Evolutionary conservation across 164 flowering plant genomes (phyloP).

Genomic region (Vitis amurensis): DNA sequence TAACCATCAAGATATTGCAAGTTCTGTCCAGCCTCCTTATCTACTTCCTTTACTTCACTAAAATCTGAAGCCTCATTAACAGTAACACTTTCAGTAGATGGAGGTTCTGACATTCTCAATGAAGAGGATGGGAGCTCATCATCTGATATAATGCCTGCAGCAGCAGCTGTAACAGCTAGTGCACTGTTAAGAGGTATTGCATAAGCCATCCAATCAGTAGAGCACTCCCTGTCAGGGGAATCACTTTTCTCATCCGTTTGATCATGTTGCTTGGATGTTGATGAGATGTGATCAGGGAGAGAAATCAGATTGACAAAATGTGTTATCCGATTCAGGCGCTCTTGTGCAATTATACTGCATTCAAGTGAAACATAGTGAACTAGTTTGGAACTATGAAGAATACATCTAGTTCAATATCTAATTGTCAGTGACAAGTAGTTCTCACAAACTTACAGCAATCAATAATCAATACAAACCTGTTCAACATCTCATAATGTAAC

Average conservation of each 20-base stretch:
- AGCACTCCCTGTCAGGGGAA: constrained; percentile 27
- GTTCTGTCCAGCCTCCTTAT: constrained; percentile 27
- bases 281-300: constrained; percentile 43
- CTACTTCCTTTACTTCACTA: constrained; percentile 40
- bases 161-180: constrained; percentile 69
- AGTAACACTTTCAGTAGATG: constrained; percentile 58
- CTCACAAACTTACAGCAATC: background rate
- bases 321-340: constrained; percentile 85
- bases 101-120: constrained; percentile 43
- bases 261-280: constrained; percentile 32
- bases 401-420: no score
- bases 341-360: constrained; percentile 89
- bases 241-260: constrained; percentile 37
- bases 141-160: constrained; percentile 65
- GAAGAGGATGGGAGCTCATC: constrained; percentile 49
- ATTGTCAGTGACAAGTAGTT: background rate
- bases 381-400: background rate
- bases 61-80: constrained; percentile 59
- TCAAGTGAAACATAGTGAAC: constrained; percentile 19
- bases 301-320: constrained; percentile 69
- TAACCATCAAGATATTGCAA: constrained; percentile 38
- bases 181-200: constrained; percentile 77
- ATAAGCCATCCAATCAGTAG: constrained; percentile 67
- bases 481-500: constrained; percentile 90
- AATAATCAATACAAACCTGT: constrained; percentile 56